Evolutionary conservation across 768 basidiomycete species (phyloP).

Genomic region (Thelephora ganbajun): DNA sequence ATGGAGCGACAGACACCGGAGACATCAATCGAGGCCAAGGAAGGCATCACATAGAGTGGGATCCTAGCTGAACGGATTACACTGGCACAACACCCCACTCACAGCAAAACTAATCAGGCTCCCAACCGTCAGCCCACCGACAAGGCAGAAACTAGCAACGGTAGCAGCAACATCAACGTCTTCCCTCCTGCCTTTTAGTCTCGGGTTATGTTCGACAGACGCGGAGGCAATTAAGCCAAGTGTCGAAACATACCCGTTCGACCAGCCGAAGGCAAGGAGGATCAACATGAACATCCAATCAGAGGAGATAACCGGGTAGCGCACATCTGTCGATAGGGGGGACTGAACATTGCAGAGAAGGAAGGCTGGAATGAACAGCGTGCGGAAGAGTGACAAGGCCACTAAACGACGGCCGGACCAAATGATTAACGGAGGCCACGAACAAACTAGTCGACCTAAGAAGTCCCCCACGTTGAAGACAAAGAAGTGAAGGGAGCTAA

Average conservation of each 20-base stretch:
- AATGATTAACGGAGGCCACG: slow-evolving; percentile 46
- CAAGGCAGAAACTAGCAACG: slow-evolving; percentile 63
- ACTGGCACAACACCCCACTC: slow-evolving; percentile 47
- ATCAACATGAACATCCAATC: slow-evolving; percentile 66
- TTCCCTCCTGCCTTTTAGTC: slow-evolving; percentile 49
- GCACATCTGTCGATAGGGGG: slow-evolving; percentile 11
- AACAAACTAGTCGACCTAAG: slow-evolving; percentile 52
- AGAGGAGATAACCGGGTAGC: slow-evolving; percentile 51
- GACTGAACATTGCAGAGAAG: slow-evolving; percentile 74
- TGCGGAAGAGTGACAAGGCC: slow-evolving; percentile 49
- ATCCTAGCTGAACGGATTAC: slow-evolving; percentile 47
- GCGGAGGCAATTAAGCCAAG: slow-evolving; percentile 74
- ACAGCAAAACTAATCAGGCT: slow-evolving; percentile 77
- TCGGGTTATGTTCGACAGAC: slow-evolving; percentile 67
- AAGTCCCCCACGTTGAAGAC: slow-evolving; percentile 66
- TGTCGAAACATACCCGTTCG: slow-evolving; percentile 72
- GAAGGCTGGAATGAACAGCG: slow-evolving; percentile 75
- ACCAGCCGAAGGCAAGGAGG: slow-evolving; percentile 56
- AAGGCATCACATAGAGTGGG: too few species aligned
- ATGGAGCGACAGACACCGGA: too few species aligned
- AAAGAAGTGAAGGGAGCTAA: slow-evolving; percentile 66
- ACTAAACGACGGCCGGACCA: slow-evolving; percentile 59
- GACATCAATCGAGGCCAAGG: too few species aligned
- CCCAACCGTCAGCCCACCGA: slow-evolving; percentile 62
- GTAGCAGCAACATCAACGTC: slow-evolving; percentile 83